Evolutionary conservation across 2,329 filamentous ascomycete genomes (phyloP).

Genomic region (Stagonosporopsis chrysanthemi): DNA sequence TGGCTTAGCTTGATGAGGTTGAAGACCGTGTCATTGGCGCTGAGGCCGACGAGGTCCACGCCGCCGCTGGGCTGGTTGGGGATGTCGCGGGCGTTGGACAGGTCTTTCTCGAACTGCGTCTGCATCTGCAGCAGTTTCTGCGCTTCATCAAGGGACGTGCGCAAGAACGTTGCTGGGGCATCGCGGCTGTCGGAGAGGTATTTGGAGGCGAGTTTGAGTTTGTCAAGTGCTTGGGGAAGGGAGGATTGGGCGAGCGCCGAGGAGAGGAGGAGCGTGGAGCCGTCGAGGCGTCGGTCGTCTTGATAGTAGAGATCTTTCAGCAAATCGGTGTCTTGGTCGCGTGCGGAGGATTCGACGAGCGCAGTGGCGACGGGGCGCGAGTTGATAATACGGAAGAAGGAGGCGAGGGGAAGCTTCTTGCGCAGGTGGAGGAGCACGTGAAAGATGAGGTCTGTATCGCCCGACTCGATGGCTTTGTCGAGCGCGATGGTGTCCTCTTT

Average conservation of each 20-base stretch:
- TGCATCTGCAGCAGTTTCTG: conserved; percentile 83
- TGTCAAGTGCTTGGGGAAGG: conserved; percentile 76
- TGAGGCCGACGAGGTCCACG: conserved; percentile 78
- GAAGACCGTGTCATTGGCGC: conserved; percentile 90
- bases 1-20: conserved; percentile 84
- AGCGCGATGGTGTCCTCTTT: conserved; percentile 94
- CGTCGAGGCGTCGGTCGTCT: conserved; percentile 88
- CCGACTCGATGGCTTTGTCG: conserved; percentile 95
- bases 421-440: conserved; percentile 87
- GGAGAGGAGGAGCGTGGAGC: conserved; percentile 83
- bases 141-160: conserved; percentile 80
- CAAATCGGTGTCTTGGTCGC: conserved; percentile 78
- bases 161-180: conserved; percentile 71
- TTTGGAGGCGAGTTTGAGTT: conserved; percentile 85
- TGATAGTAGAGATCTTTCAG: conserved; percentile 98
- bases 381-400: conserved; percentile 92
- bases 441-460: conserved; percentile 91
- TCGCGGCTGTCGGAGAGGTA: conserved; percentile 86
- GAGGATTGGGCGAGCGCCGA: conserved; percentile 81
- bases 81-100: conserved; percentile 63
- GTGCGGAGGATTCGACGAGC: conserved; percentile 84
- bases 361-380: conserved; percentile 84
- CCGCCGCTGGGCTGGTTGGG: conserved; percentile 17
- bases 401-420: conserved; percentile 86
- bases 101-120: conserved; percentile 83